Conservation (phyloP, 805 yeast species). For the Metschnikowia drakensbergensis region DNA sequence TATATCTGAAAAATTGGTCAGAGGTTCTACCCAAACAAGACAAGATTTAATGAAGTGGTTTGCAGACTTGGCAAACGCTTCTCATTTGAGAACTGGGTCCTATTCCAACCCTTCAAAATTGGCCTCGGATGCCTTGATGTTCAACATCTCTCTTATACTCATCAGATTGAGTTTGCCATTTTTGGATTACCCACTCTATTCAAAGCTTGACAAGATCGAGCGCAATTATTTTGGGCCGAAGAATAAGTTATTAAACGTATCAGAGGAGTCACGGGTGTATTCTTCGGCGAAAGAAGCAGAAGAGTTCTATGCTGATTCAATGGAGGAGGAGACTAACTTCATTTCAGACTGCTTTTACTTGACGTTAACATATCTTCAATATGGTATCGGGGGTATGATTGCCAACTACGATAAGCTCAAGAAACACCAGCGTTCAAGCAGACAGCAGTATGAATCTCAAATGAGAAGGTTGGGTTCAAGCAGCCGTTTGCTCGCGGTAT, state of each 20-base stretch:
- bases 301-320: slow-evolving; percentile 45
- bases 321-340: slow-evolving; percentile 56
- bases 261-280: slow-evolving; percentile 79
- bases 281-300: slow-evolving; percentile 70
- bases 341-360: slow-evolving; percentile 88
- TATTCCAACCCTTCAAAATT: slow-evolving; percentile 66
- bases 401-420: slow-evolving; percentile 52
- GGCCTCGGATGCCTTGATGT: slow-evolving; percentile 78
- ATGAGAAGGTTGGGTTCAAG: slow-evolving; percentile 11
- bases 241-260: slow-evolving; percentile 54
- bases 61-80: slow-evolving; percentile 68
- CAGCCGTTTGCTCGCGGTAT: slow-evolving; percentile 7
- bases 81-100: slow-evolving; percentile 83
- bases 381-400: slow-evolving; percentile 81
- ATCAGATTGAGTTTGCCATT: slow-evolving; percentile 81
- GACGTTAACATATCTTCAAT: slow-evolving; percentile 74
- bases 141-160: slow-evolving; percentile 65
- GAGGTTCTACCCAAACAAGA: slow-evolving; percentile 69
- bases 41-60: slow-evolving; percentile 62
- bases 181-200: slow-evolving; percentile 54
- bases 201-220: slow-evolving; percentile 76
- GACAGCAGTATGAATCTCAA: slow-evolving; percentile 27
- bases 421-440: slow-evolving; percentile 46
- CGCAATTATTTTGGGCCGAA: slow-evolving; percentile 57
- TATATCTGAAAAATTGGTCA: slow-evolving; percentile 67